These are phyloP conservation scores for Amanita phalloides DNA, from an alignment of 768 basidiomycete genomes.

Conservation along the genomic window DNA sequence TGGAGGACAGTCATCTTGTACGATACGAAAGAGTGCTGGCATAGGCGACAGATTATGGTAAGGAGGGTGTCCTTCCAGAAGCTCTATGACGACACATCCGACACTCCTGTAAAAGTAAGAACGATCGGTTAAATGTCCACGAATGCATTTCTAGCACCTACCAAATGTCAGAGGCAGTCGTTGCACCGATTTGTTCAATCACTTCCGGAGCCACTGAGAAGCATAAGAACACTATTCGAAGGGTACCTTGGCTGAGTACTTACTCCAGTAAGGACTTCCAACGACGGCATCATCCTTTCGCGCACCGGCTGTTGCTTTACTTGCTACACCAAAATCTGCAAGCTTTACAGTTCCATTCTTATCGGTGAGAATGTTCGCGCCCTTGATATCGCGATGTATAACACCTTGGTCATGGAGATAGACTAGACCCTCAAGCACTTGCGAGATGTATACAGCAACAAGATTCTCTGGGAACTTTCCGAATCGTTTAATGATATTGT, in stretches of 20 bases:
- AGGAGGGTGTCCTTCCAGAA: slow-evolving; percentile 85
- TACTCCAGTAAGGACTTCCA: slow-evolving; percentile 98
- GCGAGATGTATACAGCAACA: slow-evolving; percentile 93
- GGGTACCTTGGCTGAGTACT: slow-evolving; percentile 17
- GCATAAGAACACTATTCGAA: slow-evolving; percentile 1
- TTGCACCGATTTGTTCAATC: slow-evolving; percentile 95
- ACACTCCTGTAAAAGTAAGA: slow-evolving; percentile 50
- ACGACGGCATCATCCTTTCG: slow-evolving; percentile 81
- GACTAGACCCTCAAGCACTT: slow-evolving; percentile 90
- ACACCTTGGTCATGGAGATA: slow-evolving; percentile 99
- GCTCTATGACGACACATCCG: slow-evolving; percentile 96
- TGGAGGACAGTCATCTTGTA: slow-evolving; percentile 95
- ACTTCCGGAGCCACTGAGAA: slow-evolving; percentile 91
- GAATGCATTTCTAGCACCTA: slow-evolving; percentile 8
- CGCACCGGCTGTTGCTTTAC: slow-evolving; percentile 61
- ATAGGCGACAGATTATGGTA: slow-evolving; percentile 95
- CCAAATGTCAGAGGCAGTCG: slow-evolving; percentile 95
- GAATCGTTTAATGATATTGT: slow-evolving; percentile 92
- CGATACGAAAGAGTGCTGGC: slow-evolving; percentile 97
- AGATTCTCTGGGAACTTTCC: slow-evolving; percentile 98
- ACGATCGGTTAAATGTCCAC: neutral
- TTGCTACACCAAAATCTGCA: slow-evolving; percentile 98
- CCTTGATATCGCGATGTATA: slow-evolving; percentile 98
- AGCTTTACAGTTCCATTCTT: slow-evolving; percentile 98
- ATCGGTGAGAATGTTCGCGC: slow-evolving; percentile 96